Conservation (phyloP, 2,329 filamentous ascomycete species). For the Talaromyces rugulosus region DNA sequence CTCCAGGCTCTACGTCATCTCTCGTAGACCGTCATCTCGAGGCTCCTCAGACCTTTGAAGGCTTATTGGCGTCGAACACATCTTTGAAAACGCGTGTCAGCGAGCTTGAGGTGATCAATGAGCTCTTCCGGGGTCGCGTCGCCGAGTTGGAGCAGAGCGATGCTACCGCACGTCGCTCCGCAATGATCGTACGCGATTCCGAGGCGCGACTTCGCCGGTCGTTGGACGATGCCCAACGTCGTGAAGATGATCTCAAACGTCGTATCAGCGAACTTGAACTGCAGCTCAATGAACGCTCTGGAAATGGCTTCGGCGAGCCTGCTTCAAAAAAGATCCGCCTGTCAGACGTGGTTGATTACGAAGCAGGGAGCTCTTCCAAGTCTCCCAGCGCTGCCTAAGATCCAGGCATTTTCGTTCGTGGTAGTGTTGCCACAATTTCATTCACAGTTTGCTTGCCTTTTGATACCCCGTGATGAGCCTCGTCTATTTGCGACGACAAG, state of each 20-base stretch:
- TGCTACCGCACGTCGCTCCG: slow-evolving; percentile 59
- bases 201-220: slow-evolving; percentile 56
- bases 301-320: slow-evolving; percentile 39
- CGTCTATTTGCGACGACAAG: slow-evolving; percentile 6
- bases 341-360: slow-evolving; percentile 50
- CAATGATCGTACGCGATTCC: slow-evolving; percentile 52
- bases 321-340: slow-evolving; percentile 54
- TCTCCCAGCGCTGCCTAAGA: slow-evolving; percentile 26
- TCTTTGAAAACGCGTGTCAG: slow-evolving; percentile 91
- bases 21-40: slow-evolving; percentile 62
- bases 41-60: slow-evolving; percentile 72
- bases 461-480: slow-evolving; percentile 14
- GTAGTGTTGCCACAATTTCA: slow-evolving; percentile 1
- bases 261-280: slow-evolving; percentile 73
- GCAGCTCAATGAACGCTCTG: slow-evolving; percentile 38
- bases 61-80: slow-evolving; percentile 73
- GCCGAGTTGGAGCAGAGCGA: slow-evolving; percentile 73
- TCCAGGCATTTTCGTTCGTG: not conserved
- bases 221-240: slow-evolving; percentile 70
- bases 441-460: slow-evolving; percentile 13
- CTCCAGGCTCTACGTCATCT: slow-evolving; percentile 56
- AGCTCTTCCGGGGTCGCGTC: slow-evolving; percentile 71
- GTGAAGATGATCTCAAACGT: slow-evolving; percentile 77
- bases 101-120: slow-evolving; percentile 92
- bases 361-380: slow-evolving; percentile 26